Evolutionary conservation across 495 filamentous ascomycete species (phyloP).

Genomic region (Extremus antarcticus): DNA sequence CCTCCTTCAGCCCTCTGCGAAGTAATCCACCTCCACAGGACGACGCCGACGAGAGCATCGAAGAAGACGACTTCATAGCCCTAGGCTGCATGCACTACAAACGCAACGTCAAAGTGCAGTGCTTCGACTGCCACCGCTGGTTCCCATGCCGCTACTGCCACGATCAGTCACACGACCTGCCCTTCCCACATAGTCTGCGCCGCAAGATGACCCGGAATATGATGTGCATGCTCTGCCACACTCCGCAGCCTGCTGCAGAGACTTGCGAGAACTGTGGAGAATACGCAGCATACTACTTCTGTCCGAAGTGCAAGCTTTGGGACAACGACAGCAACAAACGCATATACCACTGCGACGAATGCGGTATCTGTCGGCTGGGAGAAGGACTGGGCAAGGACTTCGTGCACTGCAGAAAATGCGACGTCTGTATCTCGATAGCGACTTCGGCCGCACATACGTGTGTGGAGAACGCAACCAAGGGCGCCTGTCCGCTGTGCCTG

Average conservation of each 20-base stretch:
- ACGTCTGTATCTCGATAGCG: slow-evolving; percentile 79
- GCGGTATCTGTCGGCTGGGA: slow-evolving; percentile 87
- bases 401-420: slow-evolving; percentile 71
- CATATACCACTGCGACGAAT: slow-evolving; percentile 95
- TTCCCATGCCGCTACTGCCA: slow-evolving; percentile 95
- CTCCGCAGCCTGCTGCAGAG: slow-evolving; percentile 71
- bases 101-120: slow-evolving; percentile 92
- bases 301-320: slow-evolving; percentile 91
- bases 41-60: slow-evolving; percentile 34
- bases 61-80: slow-evolving; percentile 31
- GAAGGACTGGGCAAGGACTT: slow-evolving; percentile 92
- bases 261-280: slow-evolving; percentile 65
- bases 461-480: slow-evolving; percentile 87
- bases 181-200: slow-evolving; percentile 52
- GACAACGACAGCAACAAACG: slow-evolving; percentile 82
- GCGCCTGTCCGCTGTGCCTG: slow-evolving; percentile 95
- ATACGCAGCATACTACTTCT: slow-evolving; percentile 84
- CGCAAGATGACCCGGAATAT: slow-evolving; percentile 83
- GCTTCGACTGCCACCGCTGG: slow-evolving; percentile 79
- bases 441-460: slow-evolving; percentile 78
- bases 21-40: slow-evolving; percentile 37
- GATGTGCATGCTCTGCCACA: slow-evolving; percentile 93
- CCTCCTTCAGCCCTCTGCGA: slow-evolving; percentile 49
- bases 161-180: slow-evolving; percentile 61
- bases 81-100: slow-evolving; percentile 90